These are phyloP conservation scores for Daldinia loculata DNA, from an alignment of 495 filamentous ascomycete genomes.

Conservation along the genomic window DNA sequence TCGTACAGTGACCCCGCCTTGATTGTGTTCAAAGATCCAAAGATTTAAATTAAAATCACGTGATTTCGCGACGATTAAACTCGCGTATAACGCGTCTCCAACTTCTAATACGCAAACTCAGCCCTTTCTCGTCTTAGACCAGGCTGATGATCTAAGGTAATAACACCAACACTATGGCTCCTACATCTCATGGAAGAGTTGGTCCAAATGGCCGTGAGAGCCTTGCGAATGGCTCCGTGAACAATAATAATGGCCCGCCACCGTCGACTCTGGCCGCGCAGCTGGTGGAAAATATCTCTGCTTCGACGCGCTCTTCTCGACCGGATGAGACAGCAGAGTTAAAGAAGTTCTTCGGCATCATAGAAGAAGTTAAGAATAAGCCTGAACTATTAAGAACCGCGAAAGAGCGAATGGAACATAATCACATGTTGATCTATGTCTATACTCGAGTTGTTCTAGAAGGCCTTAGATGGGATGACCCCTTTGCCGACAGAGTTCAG, in stretches of 20 bases:
- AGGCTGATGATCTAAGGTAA: slow-evolving; percentile 4
- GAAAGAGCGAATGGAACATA: slow-evolving; percentile 74
- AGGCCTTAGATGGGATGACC: slow-evolving; percentile 65
- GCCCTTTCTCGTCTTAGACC: not conserved
- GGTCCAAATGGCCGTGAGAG: slow-evolving; percentile 35
- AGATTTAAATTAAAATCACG: slow-evolving; percentile 21
- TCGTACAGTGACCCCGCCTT: not conserved
- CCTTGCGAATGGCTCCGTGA: slow-evolving; percentile 29
- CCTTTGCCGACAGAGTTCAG: slow-evolving; percentile 62
- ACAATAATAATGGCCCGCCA: slow-evolving; percentile 52
- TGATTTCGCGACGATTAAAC: slow-evolving; percentile 33
- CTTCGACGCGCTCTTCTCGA: slow-evolving; percentile 49
- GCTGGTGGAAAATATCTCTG: slow-evolving; percentile 65
- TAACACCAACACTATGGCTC: slow-evolving; percentile 47
- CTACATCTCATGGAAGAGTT: slow-evolving; percentile 45
- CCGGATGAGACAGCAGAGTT: slow-evolving; percentile 56
- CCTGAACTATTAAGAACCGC: slow-evolving; percentile 53
- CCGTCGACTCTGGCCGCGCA: slow-evolving; percentile 76
- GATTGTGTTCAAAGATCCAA: not conserved
- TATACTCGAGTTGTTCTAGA: slow-evolving; percentile 84
- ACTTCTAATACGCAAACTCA: slow-evolving; percentile 20
- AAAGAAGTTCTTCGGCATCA: slow-evolving; percentile 50
- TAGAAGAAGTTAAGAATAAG: slow-evolving; percentile 54
- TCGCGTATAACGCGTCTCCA: slow-evolving; percentile 33
- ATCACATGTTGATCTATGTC: slow-evolving; percentile 83